Evolutionary conservation across 768 basidiomycete species (phyloP).

Genomic region (Cantharellus cinnabarinus): DNA sequence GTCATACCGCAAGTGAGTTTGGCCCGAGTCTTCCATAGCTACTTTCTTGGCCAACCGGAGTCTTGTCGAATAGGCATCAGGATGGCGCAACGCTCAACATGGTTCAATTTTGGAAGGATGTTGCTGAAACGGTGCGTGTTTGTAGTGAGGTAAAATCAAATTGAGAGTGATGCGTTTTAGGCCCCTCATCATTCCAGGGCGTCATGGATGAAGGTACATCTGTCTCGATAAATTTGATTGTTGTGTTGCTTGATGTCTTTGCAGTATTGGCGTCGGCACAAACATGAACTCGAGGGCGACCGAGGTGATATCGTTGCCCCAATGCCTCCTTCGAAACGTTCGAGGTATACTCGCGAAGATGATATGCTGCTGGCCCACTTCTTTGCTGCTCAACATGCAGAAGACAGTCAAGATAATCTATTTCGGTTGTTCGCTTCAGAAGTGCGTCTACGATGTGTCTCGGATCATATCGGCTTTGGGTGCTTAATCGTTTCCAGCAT

Average conservation of each 20-base stretch:
- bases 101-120: conserved; percentile 65
- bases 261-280: conserved; percentile 62
- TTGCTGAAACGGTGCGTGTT: conserved; percentile 36
- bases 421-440: conserved; percentile 60
- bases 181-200: conserved; percentile 81
- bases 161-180: conserved; percentile 17
- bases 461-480: neutral
- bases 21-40: neutral
- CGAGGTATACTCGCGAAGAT: conserved; percentile 64
- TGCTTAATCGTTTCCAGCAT: conserved; percentile 26
- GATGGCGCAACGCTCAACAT: conserved; percentile 31
- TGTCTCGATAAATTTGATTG: neutral
- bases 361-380: conserved; percentile 61
- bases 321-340: conserved; percentile 65
- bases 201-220: conserved; percentile 61
- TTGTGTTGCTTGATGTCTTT: neutral
- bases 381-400: conserved; percentile 42
- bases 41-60: neutral
- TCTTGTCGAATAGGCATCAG: neutral
- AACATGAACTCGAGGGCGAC: conserved; percentile 57
- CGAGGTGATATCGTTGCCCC: conserved; percentile 44
- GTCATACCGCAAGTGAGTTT: conserved; percentile 48
- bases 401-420: conserved; percentile 66
- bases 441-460: conserved; percentile 23
- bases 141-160: neutral